Base-by-base conservation (phyloP, 2,329 filamentous ascomycete species). In the Aspergillus neotritici region DNA sequence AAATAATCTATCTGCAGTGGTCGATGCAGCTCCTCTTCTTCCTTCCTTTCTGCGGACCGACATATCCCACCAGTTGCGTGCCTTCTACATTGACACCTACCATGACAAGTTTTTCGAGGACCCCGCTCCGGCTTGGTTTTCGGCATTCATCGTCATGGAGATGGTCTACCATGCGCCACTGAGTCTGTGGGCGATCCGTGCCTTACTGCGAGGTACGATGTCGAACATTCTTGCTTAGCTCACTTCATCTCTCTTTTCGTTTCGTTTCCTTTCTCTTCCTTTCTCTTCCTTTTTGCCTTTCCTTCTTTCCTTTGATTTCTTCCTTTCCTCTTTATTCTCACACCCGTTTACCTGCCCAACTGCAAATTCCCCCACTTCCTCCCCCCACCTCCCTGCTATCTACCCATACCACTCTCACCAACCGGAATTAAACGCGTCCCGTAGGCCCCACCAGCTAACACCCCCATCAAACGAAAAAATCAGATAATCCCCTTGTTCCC, bases 31-130 rank as follows among this genome's bases (percentile, higher is more conserved):
- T 29, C 67, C 74, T n/a, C 67, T 81, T 43, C 82, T 81, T 49
- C 81, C 82, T 2, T 37, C 65, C 4, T 61, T 63, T 31, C 51
- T 82, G 7, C 71, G 69, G 37, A 76, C 76, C 0, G 41, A 63
- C 0, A 68, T 78, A 57, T 73, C 81, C 54, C 59, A 60, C 33
- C 48, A 61, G 0, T 47, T 85, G 2, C 76, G 77, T 45, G 55
- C 64, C 3, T 84, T 68, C 63, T 84, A 85, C 62, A 69, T 83
- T 47, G 58, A 66, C 2, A 82, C 73, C 1, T 84, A 83, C 60
- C 69, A 73, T 11, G 82, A 86, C 56, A 77, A 74, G 41, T 83
- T 83, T 69, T 84, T 85, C 65, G 69, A 73, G 29, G 56, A 67
- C 6, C 71, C 78, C 10, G 41, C 51, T 2, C 80, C 80, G 31